Conservation (phyloP, 139 green algal species). For the Ostreobium quekettii region DNA sequence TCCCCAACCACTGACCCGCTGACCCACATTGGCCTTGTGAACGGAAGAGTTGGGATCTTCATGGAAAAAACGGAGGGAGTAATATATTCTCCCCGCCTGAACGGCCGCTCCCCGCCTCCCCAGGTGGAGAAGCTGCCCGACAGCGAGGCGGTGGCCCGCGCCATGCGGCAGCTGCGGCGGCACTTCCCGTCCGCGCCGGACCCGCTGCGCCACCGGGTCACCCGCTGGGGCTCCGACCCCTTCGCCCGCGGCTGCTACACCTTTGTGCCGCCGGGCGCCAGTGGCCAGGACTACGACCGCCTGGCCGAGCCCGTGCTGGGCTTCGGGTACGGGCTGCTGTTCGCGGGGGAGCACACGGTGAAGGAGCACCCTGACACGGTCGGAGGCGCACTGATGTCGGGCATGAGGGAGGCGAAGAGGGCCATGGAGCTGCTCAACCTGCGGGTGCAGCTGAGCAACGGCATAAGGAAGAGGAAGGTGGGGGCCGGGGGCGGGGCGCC, state of each 20-base stretch:
- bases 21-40: too few relatives aligned
- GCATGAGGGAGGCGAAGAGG: conserved; percentile 16
- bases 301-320: conserved; percentile 24
- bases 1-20: too few relatives aligned
- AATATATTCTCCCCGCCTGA: not conserved
- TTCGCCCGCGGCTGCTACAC: conserved; percentile 33
- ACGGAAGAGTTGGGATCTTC: too few relatives aligned
- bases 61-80: too few relatives aligned
- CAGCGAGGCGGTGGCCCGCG: conserved; percentile 15
- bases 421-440: conserved; percentile 15
- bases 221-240: conserved; percentile 36
- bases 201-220: conserved; percentile 17
- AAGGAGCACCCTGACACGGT: conserved; percentile 76
- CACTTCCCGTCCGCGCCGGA: conserved; percentile 13
- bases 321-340: conserved; percentile 46
- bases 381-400: conserved; percentile 68
- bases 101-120: not conserved
- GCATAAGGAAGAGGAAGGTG: too few relatives aligned
- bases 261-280: conserved; percentile 20
- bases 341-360: conserved; percentile 72
- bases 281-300: conserved; percentile 16
- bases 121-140: conserved; percentile 16
- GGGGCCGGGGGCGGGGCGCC: too few relatives aligned
- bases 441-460: too few relatives aligned
- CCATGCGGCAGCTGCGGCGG: conserved; percentile 18